Percentiles rank a stretch among this genome's conserved stretches.
Evolutionary conservation across 202 grass and related monocot genomes (phyloP).

Genomic region (Zizania palustris): DNA sequence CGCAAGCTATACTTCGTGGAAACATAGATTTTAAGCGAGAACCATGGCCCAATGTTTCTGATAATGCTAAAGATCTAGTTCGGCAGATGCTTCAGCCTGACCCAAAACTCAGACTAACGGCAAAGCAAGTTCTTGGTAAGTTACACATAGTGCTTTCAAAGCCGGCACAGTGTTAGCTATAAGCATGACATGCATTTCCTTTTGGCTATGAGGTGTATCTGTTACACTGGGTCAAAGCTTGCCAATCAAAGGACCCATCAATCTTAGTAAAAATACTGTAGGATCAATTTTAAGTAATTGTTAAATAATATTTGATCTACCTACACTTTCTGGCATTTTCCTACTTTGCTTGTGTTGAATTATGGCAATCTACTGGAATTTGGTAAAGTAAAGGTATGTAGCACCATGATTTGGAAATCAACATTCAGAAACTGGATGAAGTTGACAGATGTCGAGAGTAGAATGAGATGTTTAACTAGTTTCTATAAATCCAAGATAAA

Average conservation of each 20-base stretch:
- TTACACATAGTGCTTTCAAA: constrained; percentile 2
- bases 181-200: constrained; percentile 7
- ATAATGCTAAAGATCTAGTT: constrained; percentile 93
- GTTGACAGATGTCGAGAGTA: constrained; percentile 10
- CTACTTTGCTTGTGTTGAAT: background rate
- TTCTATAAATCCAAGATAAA: background rate
- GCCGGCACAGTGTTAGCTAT: background rate
- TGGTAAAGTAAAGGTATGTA: background rate
- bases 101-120: constrained; percentile 83
- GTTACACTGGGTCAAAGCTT: background rate
- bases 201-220: background rate
- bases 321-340: background rate
- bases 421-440: background rate
- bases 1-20: constrained; percentile 97
- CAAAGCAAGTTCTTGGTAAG: constrained; percentile 97
- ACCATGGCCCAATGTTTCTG: constrained; percentile 96
- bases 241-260: background rate
- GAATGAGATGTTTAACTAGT: constrained; percentile 11
- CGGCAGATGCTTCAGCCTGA: constrained; percentile 97
- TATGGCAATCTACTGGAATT: constrained; percentile 7
- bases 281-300: constrained; percentile 15
- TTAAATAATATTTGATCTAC: background rate
- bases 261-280: background rate
- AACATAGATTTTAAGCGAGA: constrained; percentile 99
- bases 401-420: background rate